Percentiles rank a stretch among this genome's conserved stretches.
Evolutionary conservation across 2,329 filamentous ascomycete genomes (phyloP).

Genomic region (Teratosphaeriaceae sp.): DNA sequence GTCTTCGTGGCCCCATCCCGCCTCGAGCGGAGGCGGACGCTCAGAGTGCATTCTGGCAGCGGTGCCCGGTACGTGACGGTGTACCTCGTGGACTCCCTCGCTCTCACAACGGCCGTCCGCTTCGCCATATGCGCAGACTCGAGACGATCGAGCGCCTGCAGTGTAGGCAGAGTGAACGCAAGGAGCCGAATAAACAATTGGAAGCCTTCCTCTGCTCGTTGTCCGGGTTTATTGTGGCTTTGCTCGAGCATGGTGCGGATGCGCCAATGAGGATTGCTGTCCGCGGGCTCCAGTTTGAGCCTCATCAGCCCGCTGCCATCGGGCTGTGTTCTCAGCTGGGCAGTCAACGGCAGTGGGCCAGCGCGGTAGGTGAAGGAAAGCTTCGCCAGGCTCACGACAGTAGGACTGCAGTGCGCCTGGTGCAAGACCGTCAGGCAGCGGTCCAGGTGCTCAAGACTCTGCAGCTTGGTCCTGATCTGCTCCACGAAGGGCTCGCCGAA

Average conservation of each 20-base stretch:
- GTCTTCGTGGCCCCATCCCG: constrained; percentile 8
- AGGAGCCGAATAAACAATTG: constrained; percentile 53
- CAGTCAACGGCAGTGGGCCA: constrained; percentile 13
- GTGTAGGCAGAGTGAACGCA: constrained; percentile 55
- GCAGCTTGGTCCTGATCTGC: constrained; percentile 53
- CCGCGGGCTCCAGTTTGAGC: constrained; percentile 50
- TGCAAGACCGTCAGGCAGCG: constrained; percentile 62
- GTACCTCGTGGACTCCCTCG: constrained; percentile 31
- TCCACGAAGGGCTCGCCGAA: constrained; percentile 55
- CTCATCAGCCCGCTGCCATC: constrained; percentile 44
- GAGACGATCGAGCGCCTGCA: constrained; percentile 55
- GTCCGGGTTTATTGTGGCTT: constrained; percentile 52
- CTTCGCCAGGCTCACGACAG: constrained; percentile 54
- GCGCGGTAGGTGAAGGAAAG: constrained; percentile 63
- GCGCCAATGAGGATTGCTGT: constrained; percentile 24
- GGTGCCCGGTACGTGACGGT: constrained; percentile 36
- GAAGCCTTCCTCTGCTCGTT: constrained; percentile 42
- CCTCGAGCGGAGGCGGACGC: constrained; percentile 27
- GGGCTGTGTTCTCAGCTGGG: constrained; percentile 13
- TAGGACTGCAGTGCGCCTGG: constrained; percentile 50
- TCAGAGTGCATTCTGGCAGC: constrained; percentile 29
- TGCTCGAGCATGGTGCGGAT: constrained; percentile 23
- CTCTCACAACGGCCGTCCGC: constrained; percentile 21
- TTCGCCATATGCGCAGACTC: constrained; percentile 34
- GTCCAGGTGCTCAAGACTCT: constrained; percentile 63